Percentiles rank a stretch among this genome's conserved stretches.
Evolutionary conservation across 768 basidiomycete species (phyloP).

Genomic region (Sarcodon aspratus): DNA sequence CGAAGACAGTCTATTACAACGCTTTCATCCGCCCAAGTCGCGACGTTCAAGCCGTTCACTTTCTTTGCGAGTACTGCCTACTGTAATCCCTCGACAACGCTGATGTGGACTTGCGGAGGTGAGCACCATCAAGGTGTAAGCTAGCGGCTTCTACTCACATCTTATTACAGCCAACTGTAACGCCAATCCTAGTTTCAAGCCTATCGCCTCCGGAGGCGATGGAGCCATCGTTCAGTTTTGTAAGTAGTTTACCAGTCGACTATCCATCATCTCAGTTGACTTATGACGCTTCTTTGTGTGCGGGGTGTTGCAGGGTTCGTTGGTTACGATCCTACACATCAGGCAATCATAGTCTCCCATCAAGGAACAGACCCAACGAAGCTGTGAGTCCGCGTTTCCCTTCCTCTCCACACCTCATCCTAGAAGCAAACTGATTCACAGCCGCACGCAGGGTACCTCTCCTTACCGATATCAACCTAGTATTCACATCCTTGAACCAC

Average conservation of each 20-base stretch:
- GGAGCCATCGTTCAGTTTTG: conserved; percentile 30
- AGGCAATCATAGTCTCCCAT: conserved; percentile 24
- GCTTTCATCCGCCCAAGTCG: conserved; percentile 14
- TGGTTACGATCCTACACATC: conserved; percentile 32
- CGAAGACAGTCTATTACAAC: neutral
- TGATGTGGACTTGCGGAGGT: conserved; percentile 19
- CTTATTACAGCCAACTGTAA: conserved; percentile 22
- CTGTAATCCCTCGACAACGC: conserved; percentile 16
- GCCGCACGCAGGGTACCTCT: conserved; percentile 17
- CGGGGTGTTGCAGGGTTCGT: conserved; percentile 32
- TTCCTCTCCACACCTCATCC: neutral
- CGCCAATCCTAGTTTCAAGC: conserved; percentile 34
- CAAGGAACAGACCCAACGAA: conserved; percentile 23
- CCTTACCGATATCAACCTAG: conserved; percentile 31
- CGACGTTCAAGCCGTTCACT: conserved; percentile 17
- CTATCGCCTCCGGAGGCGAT: conserved; percentile 37
- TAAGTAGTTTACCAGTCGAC: no score
- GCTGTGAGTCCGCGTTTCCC: conserved; percentile 13
- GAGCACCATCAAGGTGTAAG: neutral
- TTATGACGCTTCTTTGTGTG: neutral
- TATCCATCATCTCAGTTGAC: conserved; percentile 1
- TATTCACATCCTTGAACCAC: conserved; percentile 20
- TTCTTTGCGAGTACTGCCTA: conserved; percentile 21
- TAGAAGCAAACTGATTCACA: neutral
- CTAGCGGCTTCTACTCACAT: no score